A percentile compares a stretch with the other conserved stretches of the same genome.
phyloP scores from a whole-genome alignment of 306 rosid species.

The Vicia faba region DNA sequence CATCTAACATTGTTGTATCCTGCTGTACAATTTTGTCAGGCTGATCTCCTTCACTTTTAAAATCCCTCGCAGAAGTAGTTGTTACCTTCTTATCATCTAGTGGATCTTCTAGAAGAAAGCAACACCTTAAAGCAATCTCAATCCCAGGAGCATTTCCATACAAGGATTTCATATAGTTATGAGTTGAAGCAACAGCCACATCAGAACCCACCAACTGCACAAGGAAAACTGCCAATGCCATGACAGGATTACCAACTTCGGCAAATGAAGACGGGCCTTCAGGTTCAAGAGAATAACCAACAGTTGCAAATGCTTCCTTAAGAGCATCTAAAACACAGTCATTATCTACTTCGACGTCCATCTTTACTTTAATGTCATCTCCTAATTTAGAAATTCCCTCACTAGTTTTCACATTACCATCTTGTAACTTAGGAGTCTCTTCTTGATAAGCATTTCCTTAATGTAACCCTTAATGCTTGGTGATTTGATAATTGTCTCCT shows the following conservation, averaged over 20 bases:
- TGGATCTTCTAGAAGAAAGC: slow-evolving; percentile 80
- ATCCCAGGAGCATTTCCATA: slow-evolving; percentile 64
- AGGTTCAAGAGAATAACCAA: slow-evolving; percentile 64
- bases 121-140: slow-evolving; percentile 75
- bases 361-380: slow-evolving; percentile 48
- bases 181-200: slow-evolving; percentile 78
- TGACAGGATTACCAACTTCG: slow-evolving; percentile 86
- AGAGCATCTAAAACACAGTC: slow-evolving; percentile 70
- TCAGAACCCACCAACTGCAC: slow-evolving; percentile 79
- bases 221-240: slow-evolving; percentile 87
- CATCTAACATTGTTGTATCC: slow-evolving; percentile 48
- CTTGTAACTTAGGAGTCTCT: slow-evolving; percentile 47
- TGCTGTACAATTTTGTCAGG: slow-evolving; percentile 47
- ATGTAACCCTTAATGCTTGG: slow-evolving; percentile 46
- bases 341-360: slow-evolving; percentile 49
- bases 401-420: slow-evolving; percentile 46
- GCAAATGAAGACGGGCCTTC: slow-evolving; percentile 75
- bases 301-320: slow-evolving; percentile 81
- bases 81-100: slow-evolving; percentile 59
- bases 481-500: slow-evolving; percentile 46
- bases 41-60: slow-evolving; percentile 45
- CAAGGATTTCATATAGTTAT: slow-evolving; percentile 64
- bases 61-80: slow-evolving; percentile 54
- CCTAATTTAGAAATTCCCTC: slow-evolving; percentile 52
- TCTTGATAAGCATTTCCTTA: too few relatives aligned